These are phyloP conservation scores for Colletotrichum sansevieriae DNA, from an alignment of 2,329 filamentous ascomycete genomes.

Conservation along the genomic window DNA sequence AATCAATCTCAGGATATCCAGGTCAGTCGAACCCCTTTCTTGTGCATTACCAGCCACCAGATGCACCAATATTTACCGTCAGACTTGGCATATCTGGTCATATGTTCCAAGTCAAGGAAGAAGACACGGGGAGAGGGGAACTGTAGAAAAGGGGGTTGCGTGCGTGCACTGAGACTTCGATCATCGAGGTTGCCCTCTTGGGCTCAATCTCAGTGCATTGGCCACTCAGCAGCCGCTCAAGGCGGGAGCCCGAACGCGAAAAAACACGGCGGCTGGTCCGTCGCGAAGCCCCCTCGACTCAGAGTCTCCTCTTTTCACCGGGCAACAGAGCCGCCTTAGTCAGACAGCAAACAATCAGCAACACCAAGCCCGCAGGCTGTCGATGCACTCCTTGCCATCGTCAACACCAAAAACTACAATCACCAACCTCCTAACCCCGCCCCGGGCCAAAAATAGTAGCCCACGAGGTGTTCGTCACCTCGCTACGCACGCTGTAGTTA, in stretches of 20 bases:
- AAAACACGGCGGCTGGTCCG: slow-evolving; percentile 33
- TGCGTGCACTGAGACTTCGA: background rate
- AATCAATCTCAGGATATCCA: slow-evolving; percentile 3
- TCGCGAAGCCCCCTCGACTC: slow-evolving; percentile 1
- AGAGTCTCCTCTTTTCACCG: slow-evolving; percentile 23
- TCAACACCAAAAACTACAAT: slow-evolving; percentile 37
- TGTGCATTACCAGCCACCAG: slow-evolving; percentile 17
- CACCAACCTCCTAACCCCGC: slow-evolving; percentile 40
- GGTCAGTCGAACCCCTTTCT: slow-evolving; percentile 14
- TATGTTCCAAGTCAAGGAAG: background rate
- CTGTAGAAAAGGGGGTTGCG: background rate
- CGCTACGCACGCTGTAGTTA: slow-evolving; percentile 31
- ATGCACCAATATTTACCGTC: background rate
- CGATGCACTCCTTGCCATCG: slow-evolving; percentile 23
- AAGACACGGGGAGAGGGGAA: background rate
- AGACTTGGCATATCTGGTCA: background rate
- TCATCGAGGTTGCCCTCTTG: slow-evolving; percentile 13
- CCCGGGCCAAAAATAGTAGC: slow-evolving; percentile 39
- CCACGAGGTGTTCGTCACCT: slow-evolving; percentile 37
- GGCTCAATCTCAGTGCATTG: slow-evolving; percentile 3
- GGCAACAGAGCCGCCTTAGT: slow-evolving; percentile 37
- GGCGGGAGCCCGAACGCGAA: slow-evolving; percentile 25
- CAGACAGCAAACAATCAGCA: slow-evolving; percentile 26
- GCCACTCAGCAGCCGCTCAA: slow-evolving; percentile 14
- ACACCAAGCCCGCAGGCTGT: slow-evolving; percentile 30